phyloP scores from a whole-genome alignment of 305 asterid species.

The Plantago coronopus region DNA sequence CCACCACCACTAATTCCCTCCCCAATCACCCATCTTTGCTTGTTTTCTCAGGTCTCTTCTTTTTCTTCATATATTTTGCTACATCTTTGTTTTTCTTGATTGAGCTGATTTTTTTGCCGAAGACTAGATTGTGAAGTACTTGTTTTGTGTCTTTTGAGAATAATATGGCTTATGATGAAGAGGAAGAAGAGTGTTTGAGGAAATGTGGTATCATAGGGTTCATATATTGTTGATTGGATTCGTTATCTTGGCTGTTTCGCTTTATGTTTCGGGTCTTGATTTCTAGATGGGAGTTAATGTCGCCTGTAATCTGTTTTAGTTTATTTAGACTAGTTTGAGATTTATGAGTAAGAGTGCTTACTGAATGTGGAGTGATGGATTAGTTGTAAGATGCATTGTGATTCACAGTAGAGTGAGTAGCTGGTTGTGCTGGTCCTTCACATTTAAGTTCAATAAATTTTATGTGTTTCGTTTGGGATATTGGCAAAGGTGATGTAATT shows the following conservation, averaged over 20 bases:
- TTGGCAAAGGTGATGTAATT: constrained; percentile 8
- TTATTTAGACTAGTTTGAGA: not conserved
- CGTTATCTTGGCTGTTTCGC: not conserved
- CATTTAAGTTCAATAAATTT: not conserved
- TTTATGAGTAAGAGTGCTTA: not conserved
- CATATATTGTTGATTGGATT: not conserved
- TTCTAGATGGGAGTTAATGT: not conserved
- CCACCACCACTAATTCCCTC: constrained; percentile 25
- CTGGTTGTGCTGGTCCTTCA: not conserved
- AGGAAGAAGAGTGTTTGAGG: not conserved
- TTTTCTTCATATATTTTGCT: not conserved
- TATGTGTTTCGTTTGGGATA: not conserved
- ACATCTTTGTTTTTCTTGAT: not conserved
- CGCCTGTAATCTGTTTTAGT: not conserved
- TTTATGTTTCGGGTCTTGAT: not conserved
- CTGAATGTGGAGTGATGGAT: not conserved
- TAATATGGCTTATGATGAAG: not conserved
- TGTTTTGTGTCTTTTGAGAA: not conserved
- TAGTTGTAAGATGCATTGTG: too few species aligned
- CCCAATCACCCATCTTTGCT: constrained; percentile 59
- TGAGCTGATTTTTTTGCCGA: not conserved
- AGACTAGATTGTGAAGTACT: not conserved
- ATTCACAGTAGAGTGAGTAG: not conserved
- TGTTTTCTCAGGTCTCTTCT: constrained; percentile 66
- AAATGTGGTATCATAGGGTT: not conserved